These are phyloP conservation scores for Arthrobotrys megalospora DNA, from an alignment of 2,329 filamentous ascomycete genomes.

Conservation along the genomic window DNA sequence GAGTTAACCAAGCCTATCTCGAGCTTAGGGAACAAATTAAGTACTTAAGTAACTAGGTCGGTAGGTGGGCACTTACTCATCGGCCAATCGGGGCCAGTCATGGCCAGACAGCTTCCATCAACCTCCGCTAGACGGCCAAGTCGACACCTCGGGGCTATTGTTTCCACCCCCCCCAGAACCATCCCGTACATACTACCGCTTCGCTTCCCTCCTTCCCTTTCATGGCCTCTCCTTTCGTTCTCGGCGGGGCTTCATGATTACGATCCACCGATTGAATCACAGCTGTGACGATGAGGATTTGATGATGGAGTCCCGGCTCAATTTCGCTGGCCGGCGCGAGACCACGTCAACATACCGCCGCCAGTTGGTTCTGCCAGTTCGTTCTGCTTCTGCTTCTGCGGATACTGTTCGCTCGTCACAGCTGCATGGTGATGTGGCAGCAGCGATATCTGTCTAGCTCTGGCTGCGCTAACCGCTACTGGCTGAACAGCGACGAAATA, in stretches of 20 bases:
- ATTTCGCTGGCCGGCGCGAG: constrained; percentile 60
- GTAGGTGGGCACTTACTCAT: neutral
- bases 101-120: neutral
- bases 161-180: constrained; percentile 7
- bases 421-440: constrained; percentile 62
- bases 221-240: constrained; percentile 2
- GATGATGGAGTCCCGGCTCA: constrained; percentile 29
- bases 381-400: constrained; percentile 46
- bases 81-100: neutral
- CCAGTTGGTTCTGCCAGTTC: constrained; percentile 55
- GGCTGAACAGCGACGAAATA: constrained; percentile 14
- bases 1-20: constrained; percentile 35
- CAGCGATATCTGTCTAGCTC: constrained; percentile 41
- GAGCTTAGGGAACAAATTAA: neutral
- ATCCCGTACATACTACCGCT: neutral
- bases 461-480: constrained; percentile 42
- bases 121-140: neutral
- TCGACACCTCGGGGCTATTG: neutral
- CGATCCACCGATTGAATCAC: constrained; percentile 16
- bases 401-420: constrained; percentile 43
- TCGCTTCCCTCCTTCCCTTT: neutral
- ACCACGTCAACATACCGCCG: constrained; percentile 61
- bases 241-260: constrained; percentile 21
- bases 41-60: neutral
- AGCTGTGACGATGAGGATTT: constrained; percentile 17